Conservation (phyloP, 2,329 filamentous ascomycete species). For the Claviceps monticola region DNA sequence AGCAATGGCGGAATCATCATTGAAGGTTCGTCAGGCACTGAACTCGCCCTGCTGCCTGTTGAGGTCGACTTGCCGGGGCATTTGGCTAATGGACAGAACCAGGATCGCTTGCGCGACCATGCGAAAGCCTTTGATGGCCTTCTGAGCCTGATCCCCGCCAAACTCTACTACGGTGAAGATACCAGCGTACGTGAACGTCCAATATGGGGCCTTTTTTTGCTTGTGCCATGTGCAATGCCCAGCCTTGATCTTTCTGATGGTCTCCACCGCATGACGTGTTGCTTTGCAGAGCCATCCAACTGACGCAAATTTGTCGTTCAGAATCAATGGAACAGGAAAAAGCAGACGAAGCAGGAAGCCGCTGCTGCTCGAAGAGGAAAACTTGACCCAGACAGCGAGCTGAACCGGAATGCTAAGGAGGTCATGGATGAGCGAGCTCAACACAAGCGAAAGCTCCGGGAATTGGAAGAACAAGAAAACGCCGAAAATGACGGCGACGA, state of each 20-base stretch:
- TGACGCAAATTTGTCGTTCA: conserved; percentile 21
- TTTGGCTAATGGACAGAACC: conserved; percentile 7
- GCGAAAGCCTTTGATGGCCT: conserved; percentile 75
- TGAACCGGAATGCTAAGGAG: conserved; percentile 75
- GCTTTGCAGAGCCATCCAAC: not conserved
- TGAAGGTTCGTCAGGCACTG: conserved; percentile 29
- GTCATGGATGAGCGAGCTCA: conserved; percentile 68
- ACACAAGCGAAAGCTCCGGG: conserved; percentile 69
- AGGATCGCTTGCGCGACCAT: conserved; percentile 44
- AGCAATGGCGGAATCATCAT: conserved; percentile 29
- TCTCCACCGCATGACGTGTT: not conserved
- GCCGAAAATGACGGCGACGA: conserved; percentile 27
- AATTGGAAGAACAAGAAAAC: conserved; percentile 36
- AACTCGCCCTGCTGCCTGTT: conserved; percentile 15
- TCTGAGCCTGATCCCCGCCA: conserved; percentile 76
- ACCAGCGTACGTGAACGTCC: conserved; percentile 50
- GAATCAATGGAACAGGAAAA: conserved; percentile 90
- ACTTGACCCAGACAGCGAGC: conserved; percentile 73
- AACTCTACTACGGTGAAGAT: conserved; percentile 82
- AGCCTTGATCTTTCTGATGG: not conserved
- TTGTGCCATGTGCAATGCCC: not conserved
- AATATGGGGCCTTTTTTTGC: not conserved
- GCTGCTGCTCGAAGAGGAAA: conserved; percentile 74
- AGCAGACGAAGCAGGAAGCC: conserved; percentile 86
- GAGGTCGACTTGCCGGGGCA: not conserved